Evolutionary conservation across 495 filamentous ascomycete species (phyloP).

Genomic region (Filosporella fistucella): DNA sequence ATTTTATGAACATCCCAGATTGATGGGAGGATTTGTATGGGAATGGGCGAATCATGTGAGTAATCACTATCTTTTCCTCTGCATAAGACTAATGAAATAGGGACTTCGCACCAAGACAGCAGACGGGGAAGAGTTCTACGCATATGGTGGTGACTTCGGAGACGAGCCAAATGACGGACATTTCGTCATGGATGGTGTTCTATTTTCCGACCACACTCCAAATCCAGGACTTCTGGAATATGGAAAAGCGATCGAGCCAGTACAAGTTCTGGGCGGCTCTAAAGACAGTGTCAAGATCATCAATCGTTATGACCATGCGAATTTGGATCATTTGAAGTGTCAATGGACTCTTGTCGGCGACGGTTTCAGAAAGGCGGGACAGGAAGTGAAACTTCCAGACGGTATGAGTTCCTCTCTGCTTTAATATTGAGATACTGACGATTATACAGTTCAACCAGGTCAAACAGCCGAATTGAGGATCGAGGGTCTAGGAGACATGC

Average conservation of each 20-base stretch:
- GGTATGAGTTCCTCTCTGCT: constrained; percentile 27
- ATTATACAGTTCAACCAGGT: constrained; percentile 10
- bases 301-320: constrained; percentile 50
- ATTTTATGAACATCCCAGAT: constrained; percentile 55
- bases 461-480: constrained; percentile 2
- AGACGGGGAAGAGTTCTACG: constrained; percentile 55
- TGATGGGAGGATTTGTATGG: constrained; percentile 73
- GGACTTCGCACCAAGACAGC: constrained; percentile 51
- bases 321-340: constrained; percentile 43
- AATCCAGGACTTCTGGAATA: constrained; percentile 59
- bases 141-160: constrained; percentile 69
- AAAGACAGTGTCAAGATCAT: constrained; percentile 32
- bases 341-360: constrained; percentile 40
- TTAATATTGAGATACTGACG: neutral
- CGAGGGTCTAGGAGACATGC: constrained; percentile 5
- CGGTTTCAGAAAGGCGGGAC: constrained; percentile 22
- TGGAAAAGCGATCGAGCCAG: constrained; percentile 60
- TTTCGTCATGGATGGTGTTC: constrained; percentile 67
- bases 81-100: constrained; percentile 15
- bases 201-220: constrained; percentile 53
- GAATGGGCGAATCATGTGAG: constrained; percentile 67
- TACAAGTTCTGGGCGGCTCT: constrained; percentile 35
- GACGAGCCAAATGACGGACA: constrained; percentile 66
- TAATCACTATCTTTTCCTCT: neutral
- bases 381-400: constrained; percentile 31